A percentile compares a stretch with the other conserved stretches of the same genome.
Conservation (phyloP, 176 grass and related monocot species). For the Juncus inflexus region DNA sequence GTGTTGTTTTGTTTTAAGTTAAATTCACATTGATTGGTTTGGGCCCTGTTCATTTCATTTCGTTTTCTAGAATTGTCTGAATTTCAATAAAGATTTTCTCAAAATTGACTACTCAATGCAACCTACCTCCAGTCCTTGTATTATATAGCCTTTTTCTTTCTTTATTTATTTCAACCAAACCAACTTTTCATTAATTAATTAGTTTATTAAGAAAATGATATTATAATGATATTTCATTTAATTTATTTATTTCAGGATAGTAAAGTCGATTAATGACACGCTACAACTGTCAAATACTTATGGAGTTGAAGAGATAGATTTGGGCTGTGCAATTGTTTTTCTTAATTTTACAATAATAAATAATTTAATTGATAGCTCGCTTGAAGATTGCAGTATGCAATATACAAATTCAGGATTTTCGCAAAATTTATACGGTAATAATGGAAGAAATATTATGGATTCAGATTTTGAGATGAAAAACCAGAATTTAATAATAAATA, state of each 20-base stretch:
- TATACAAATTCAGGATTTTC: conserved; percentile 30
- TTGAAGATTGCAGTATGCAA: conserved; percentile 49
- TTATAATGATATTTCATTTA: no score
- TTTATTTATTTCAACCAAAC: no score
- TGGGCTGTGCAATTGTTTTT: conserved; percentile 59
- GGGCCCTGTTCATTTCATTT: neutral
- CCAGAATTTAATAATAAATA: conserved; percentile 42
- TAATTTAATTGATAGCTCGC: conserved; percentile 53
- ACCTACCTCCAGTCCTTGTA: conserved; percentile 21
- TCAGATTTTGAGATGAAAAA: conserved; percentile 28
- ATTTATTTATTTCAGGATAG: conserved; percentile 49
- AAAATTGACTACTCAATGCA: conserved; percentile 2
- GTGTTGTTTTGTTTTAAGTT: neutral
- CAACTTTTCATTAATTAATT: no score
- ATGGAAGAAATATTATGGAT: conserved; percentile 31
- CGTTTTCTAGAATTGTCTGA: conserved; percentile 6
- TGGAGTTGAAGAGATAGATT: conserved; percentile 53
- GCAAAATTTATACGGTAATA: conserved; percentile 26
- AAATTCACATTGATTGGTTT: neutral
- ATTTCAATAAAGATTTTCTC: conserved; percentile 3
- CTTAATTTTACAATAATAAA: conserved; percentile 44
- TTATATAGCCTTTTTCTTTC: no score
- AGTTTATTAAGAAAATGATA: neutral
- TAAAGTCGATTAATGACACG: conserved; percentile 59
- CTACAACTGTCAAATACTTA: conserved; percentile 62